These are phyloP conservation scores for Auricularia auricula-judae DNA, from an alignment of 768 basidiomycete species.

Conservation along the genomic window DNA sequence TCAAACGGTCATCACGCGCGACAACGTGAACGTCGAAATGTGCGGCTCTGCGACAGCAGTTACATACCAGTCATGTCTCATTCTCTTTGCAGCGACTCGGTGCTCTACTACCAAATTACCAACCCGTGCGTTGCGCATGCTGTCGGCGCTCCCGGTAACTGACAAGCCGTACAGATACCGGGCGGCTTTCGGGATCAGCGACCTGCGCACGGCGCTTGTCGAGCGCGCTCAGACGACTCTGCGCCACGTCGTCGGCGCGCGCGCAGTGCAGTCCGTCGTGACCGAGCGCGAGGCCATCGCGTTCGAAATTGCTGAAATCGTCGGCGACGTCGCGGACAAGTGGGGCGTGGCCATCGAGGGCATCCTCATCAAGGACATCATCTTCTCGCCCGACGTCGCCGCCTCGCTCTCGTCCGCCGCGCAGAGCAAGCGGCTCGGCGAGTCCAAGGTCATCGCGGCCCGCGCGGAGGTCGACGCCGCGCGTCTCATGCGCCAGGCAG, in stretches of 20 bases:
- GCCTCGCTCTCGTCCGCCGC: conserved; percentile 90
- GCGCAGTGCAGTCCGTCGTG: conserved; percentile 89
- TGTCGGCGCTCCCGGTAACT: conserved; percentile 6
- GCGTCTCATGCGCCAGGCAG: conserved; percentile 92
- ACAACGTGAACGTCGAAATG: conserved; percentile 95
- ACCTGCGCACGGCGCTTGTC: conserved; percentile 74
- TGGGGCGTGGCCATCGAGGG: conserved; percentile 98
- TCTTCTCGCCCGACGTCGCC: conserved; percentile 84
- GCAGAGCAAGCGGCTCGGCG: conserved; percentile 94
- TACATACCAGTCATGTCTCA: background rate
- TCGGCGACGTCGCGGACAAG: conserved; percentile 83
- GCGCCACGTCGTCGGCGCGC: conserved; percentile 93
- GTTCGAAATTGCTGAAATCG: conserved; percentile 92
- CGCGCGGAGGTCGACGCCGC: conserved; percentile 93
- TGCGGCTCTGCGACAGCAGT: conserved; percentile 22
- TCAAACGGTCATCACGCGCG: conserved; percentile 86
- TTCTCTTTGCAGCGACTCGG: conserved; percentile 55
- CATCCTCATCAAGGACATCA: conserved; percentile 90
- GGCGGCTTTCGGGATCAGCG: conserved; percentile 86
- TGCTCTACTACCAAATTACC: conserved; percentile 70
- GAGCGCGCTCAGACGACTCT: conserved; percentile 91
- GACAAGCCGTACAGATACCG: conserved; percentile 79
- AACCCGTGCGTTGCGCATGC: conserved; percentile 9
- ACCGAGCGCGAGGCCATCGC: conserved; percentile 96
- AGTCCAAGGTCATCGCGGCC: conserved; percentile 92